Conservation (phyloP, 257 asterid species). For the Przewalskia tangutica region DNA sequence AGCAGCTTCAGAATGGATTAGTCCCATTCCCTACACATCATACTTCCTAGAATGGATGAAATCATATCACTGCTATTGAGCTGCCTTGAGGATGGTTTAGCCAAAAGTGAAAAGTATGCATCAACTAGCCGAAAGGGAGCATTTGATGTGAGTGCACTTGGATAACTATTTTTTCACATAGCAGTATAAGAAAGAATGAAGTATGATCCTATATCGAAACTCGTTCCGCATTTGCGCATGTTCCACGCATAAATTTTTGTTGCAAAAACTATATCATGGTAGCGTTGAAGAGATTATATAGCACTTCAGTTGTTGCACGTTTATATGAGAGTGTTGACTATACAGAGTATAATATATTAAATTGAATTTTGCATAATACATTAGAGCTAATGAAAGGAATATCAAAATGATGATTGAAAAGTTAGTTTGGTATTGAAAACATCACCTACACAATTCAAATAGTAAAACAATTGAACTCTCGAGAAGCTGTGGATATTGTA, state of each 20-base stretch:
- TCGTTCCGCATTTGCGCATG: background rate
- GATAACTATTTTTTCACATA: background rate
- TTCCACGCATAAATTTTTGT: background rate
- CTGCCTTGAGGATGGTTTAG: background rate
- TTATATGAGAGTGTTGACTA: background rate
- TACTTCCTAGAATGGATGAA: background rate
- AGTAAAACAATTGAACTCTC: background rate
- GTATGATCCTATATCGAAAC: background rate
- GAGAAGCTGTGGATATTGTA: background rate
- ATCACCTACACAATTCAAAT: background rate
- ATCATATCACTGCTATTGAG: background rate
- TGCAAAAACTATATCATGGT: background rate
- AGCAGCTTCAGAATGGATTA: background rate
- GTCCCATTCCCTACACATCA: background rate
- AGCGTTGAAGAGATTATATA: background rate
- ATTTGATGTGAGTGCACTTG: background rate
- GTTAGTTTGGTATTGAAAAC: background rate
- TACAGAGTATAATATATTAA: background rate
- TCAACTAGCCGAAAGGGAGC: background rate
- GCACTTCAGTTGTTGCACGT: background rate
- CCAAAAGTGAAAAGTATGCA: background rate
- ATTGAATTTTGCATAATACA: background rate
- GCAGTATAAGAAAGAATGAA: background rate
- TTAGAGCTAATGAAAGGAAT: background rate
- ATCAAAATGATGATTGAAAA: background rate